Base-by-base conservation (phyloP, 1,284 basidiomycete species). In the Ustilago xerochloae region DNA sequence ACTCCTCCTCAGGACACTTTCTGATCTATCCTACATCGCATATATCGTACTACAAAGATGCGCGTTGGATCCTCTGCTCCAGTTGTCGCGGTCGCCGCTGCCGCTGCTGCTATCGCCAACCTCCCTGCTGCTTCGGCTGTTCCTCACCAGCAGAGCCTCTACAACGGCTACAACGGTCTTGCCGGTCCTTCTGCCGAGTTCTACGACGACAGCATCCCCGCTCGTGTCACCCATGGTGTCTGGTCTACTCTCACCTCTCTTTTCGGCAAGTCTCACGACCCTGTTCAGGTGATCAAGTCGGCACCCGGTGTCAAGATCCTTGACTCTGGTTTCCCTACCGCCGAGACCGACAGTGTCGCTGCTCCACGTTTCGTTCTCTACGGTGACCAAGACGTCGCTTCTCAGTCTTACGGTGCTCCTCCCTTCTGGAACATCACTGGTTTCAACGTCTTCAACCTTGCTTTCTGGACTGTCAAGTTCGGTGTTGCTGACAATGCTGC, bases 401-500 rank as follows among this genome's bases (percentile, higher is more conserved):
- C 30, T 13, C 71, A 74, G 36, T 60, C 53, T 16, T 74, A 69
- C 66, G 71, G 71, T 18, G 71, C 71, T 6, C 71, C 71, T 0
- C 71, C 71, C 13, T 65, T 51, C 49, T 63, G 28, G 39, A 69
- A 72, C 64, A 75, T 75, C 45, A 58, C 55, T 20, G 76, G 76
- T 0, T 77, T 78, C 82, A 86, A 85, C 81, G 83, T 84, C 22
- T 86, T 86, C 77, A 85, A 87, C 56, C 83, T 87, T 33, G 85
- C 87, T 3, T 87, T 87, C 75, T 87, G 87, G 86, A 83, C 86
- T 67, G 77, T 83, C 30, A 67, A 66, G 35, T 63, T 66, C 22
- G 79, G 81, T 9, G 82, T 86, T 0, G 83, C 83, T 6, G 79
- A 85, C 43, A 85, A 85, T 24, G 77, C 79, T 10, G 62, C 63